Evolutionary conservation across 2,329 filamentous ascomycete genomes (phyloP), one percentile per base, ranked within the genome.

Genomic region (Sporothrix inflata): DNA sequence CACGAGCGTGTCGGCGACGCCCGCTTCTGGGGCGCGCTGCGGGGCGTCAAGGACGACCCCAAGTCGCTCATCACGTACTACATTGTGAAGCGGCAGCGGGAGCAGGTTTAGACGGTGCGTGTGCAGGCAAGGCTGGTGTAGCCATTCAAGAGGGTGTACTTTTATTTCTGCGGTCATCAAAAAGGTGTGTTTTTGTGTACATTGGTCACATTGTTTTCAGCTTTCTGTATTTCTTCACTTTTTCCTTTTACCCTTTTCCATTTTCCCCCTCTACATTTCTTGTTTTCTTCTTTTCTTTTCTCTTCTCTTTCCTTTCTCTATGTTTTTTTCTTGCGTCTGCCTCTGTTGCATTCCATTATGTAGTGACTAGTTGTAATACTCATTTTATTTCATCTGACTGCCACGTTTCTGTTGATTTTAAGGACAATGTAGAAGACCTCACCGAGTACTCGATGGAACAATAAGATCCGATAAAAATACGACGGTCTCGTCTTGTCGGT

Each of bases 51-150:
- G 77, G 91, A 94, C 75, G 91, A 93, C 75, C 89, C 91, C 27
- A 88, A 93, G 83, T 94, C 90, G 76, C 80, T 94, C 74, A 90
- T 94, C 77, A 94, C 91, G 11, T 94, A 94, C 79, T 94, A 94
- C 80, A 91, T 94, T 77, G 92, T 92, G 53, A 91, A 91, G 84
- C 85, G 86, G 79, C 89, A 91, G 80, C 83, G 88, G 69, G 89
- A 91, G 60, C 49, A 47, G 12, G 69, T 30, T 27, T 11, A 34
- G 40, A 3, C 57, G 19, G 66, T 69, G 30, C 55, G 55, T 38
- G 71, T 53, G 19, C 12, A 14, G 38, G 6, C 57, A 6, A n/a
- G 19, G 16, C 34, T n/a, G n/a, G 51, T 1, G 27, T 42, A 24
- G 34, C 16, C n/a, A 24, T 12, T 19, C 53, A 38, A n/a, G 19